phyloP scores from a whole-genome alignment of 2,329 filamentous ascomycete genomes.

The Fusarium brachygibbosum region DNA sequence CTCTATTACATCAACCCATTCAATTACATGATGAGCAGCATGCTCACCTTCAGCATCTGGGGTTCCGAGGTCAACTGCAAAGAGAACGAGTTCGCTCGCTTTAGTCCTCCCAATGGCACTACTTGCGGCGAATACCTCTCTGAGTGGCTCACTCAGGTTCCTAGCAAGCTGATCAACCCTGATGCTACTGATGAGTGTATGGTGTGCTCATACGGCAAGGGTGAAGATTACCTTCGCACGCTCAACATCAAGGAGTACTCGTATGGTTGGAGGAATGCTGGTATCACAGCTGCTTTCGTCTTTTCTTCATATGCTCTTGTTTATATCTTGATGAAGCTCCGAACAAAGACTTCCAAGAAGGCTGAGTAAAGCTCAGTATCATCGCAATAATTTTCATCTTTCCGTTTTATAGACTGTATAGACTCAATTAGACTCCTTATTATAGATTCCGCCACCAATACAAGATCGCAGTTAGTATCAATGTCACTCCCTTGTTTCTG shows the following conservation, averaged over 20 bases:
- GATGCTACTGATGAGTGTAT: slow-evolving; percentile 67
- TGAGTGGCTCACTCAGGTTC: slow-evolving; percentile 60
- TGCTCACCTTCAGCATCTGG: slow-evolving; percentile 67
- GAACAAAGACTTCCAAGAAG: slow-evolving; percentile 64
- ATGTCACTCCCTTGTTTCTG: too few relatives aligned
- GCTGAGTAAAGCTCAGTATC: slow-evolving; percentile 49
- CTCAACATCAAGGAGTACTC: slow-evolving; percentile 72
- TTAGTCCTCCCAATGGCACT: slow-evolving; percentile 63
- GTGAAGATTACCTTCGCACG: slow-evolving; percentile 70
- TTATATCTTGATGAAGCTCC: slow-evolving; percentile 62
- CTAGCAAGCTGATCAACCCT: slow-evolving; percentile 70
- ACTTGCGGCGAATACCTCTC: slow-evolving; percentile 72
- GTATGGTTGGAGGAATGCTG: slow-evolving; percentile 77
- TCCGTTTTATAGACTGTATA: slow-evolving; percentile 6
- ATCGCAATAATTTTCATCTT: not conserved
- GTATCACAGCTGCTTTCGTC: slow-evolving; percentile 68
- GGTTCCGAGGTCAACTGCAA: slow-evolving; percentile 62
- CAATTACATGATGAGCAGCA: slow-evolving; percentile 70
- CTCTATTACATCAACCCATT: slow-evolving; percentile 73
- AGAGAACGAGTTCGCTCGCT: slow-evolving; percentile 63
- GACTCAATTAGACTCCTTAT: not conserved
- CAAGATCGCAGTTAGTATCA: not conserved
- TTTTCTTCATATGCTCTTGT: slow-evolving; percentile 66
- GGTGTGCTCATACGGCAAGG: slow-evolving; percentile 71
- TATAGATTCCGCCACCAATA: not conserved